Base-by-base conservation (phyloP, 2,329 filamentous ascomycete species). In the Proliferodiscus dingleyae region DNA sequence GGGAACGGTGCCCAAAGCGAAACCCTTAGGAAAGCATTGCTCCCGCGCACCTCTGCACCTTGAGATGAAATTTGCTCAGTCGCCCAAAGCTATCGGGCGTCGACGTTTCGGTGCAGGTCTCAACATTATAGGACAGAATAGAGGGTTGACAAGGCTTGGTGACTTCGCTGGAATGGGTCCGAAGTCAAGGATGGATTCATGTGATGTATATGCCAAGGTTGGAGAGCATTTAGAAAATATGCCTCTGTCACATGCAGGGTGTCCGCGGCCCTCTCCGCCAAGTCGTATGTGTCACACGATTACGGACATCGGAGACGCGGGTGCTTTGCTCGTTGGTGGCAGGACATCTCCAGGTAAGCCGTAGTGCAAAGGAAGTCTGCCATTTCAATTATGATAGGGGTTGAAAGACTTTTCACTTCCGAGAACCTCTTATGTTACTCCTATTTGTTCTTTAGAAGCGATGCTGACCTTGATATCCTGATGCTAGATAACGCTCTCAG, bases 271-370 rank as follows among this genome's bases (percentile, higher is more conserved):
- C 9, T 37, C 41, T 44, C 75, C 75, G 18, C 54, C 65, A 3
- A 63, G 63, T 40, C 68, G 83, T 36, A 83, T 91, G 72, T 93
- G 87, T 56, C 87, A 93, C 63, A 85, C 86, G 0, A 71, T 89
- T 16, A 90, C 85, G 16, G 71, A 80, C 39, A 62, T 94, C 4
- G 75, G 73, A 2, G 67, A 71, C 26, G 65, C 67, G 18, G 77
- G 77, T 13, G 75, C 74, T 48, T 66, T 96, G 9, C 70, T 95
- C 37, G 74, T 79, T 23, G 90, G 91, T 19, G 91, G 91, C 4
- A 77, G 90, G 48, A 73, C 77, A n/a, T 91, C 88, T 6, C 89
- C 90, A 4, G n/a, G n/a, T n/a, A n/a, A n/a, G n/a, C n/a, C n/a
- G n/a, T n/a, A n/a, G n/a, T n/a, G n/a, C n/a, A n/a, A n/a, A n/a